A percentile compares a stretch with the other conserved stretches of the same genome.
phyloP scores from a whole-genome alignment of 1,284 basidiomycete genomes.

The Ceraceosorus bombacis region DNA sequence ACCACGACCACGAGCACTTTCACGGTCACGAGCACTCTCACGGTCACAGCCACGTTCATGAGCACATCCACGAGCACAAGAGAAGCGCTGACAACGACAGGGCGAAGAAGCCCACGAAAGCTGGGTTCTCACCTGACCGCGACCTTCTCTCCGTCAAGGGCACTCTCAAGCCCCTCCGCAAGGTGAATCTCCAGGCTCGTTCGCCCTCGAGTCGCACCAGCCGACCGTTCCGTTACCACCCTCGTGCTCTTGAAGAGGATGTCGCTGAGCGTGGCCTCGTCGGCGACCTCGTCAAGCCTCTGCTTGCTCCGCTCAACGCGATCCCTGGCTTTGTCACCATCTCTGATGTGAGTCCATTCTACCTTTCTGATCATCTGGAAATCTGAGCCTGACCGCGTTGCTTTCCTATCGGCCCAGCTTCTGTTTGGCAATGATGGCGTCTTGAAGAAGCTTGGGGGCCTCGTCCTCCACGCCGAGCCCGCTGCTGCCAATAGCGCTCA shows the following conservation, averaged over 20 bases:
- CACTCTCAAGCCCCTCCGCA: neutral
- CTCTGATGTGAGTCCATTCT: conserved; percentile 3
- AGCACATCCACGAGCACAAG: conserved; percentile 8
- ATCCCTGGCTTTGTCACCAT: conserved; percentile 19
- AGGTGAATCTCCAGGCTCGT: neutral
- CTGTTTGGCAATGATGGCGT: conserved; percentile 15
- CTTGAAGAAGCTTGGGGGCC: conserved; percentile 13
- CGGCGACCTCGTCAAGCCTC: conserved; percentile 13
- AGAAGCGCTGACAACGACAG: neutral
- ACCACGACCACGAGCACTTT: conserved; percentile 13
- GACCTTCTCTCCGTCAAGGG: neutral
- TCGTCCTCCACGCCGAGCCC: conserved; percentile 13
- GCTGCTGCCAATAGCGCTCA: neutral
- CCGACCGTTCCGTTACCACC: conserved; percentile 1
- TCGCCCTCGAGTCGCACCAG: neutral
- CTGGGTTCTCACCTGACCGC: neutral
- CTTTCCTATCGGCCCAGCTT: neutral
- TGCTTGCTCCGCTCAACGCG: conserved; percentile 15
- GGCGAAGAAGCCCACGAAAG: neutral
- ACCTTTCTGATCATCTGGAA: neutral
- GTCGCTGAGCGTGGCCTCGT: conserved; percentile 13
- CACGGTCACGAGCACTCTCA: conserved; percentile 13
- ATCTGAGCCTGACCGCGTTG: neutral
- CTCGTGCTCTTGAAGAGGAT: too few species aligned
- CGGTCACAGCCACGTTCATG: conserved; percentile 14